These are phyloP conservation scores for Dipodascopsis uninucleata DNA, from an alignment of 805 yeast genomes.

Conservation along the genomic window DNA sequence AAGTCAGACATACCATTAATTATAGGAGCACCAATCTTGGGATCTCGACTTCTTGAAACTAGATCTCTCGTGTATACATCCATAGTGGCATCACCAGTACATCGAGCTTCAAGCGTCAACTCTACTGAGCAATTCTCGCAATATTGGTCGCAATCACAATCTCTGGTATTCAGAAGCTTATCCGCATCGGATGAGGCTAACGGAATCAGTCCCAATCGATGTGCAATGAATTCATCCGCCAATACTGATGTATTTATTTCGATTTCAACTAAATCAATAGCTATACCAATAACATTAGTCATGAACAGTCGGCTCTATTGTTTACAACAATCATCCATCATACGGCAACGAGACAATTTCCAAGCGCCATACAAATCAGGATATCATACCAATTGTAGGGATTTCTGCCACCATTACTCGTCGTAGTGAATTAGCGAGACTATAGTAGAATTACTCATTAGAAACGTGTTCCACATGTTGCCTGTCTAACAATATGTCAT, in stretches of 20 bases:
- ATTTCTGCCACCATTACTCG: slow-evolving; percentile 93
- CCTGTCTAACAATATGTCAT: too few relatives aligned
- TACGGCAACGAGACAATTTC: too few relatives aligned
- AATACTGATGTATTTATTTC: slow-evolving; percentile 89
- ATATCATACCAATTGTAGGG: slow-evolving; percentile 66
- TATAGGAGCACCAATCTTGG: slow-evolving; percentile 76
- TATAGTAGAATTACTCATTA: neutral
- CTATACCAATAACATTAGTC: slow-evolving; percentile 34
- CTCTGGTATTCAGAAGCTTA: slow-evolving; percentile 43
- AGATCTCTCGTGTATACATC: slow-evolving; percentile 86
- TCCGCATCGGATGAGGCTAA: slow-evolving; percentile 80
- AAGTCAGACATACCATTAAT: slow-evolving; percentile 40
- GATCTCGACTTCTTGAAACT: slow-evolving; percentile 45
- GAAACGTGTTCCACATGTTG: too few relatives aligned
- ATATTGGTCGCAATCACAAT: slow-evolving; percentile 96
- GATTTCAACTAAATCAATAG: slow-evolving; percentile 93
- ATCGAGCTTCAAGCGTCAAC: slow-evolving; percentile 78
- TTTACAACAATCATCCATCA: too few relatives aligned
- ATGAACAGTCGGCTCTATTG: neutral
- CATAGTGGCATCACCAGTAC: slow-evolving; percentile 83
- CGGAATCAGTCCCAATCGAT: slow-evolving; percentile 89
- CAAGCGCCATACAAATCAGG: too few relatives aligned
- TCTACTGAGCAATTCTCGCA: slow-evolving; percentile 94
- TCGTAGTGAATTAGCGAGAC: slow-evolving; percentile 83
- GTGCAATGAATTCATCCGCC: slow-evolving; percentile 95